Evolutionary conservation across 345 rosid species (phyloP).

Genomic region (Trapa incisa): DNA sequence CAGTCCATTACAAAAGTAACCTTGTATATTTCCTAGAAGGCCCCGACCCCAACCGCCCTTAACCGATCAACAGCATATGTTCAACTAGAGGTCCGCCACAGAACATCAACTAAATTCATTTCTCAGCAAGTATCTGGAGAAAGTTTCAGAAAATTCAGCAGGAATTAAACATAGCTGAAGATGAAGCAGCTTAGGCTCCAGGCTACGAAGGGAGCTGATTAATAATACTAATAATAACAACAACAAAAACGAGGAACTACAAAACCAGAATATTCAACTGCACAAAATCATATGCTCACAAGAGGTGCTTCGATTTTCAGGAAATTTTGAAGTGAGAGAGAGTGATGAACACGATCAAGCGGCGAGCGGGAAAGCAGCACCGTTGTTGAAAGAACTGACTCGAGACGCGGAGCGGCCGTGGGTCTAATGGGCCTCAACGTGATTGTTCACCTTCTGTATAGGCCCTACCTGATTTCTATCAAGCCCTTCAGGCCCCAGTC

Average conservation of each 20-base stretch:
- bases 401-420: neutral
- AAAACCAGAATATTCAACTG: neutral
- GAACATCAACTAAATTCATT: slow-evolving; percentile 1
- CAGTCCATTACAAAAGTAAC: slow-evolving; percentile 21
- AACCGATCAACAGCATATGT: neutral
- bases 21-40: neutral
- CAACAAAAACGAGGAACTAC: neutral
- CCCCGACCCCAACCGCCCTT: neutral
- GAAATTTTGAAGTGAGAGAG: neutral
- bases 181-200: neutral
- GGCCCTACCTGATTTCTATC: neutral
- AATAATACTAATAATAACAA: no score
- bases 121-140: neutral
- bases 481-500: neutral
- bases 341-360: no score
- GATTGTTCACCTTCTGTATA: neutral
- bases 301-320: neutral
- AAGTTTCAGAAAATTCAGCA: neutral
- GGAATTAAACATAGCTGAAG: neutral
- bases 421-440: neutral
- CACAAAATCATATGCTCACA: neutral
- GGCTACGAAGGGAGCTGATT: neutral
- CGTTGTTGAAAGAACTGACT: no score
- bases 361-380: no score
- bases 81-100: neutral